Conservation (phyloP, 2,329 filamentous ascomycete genomes). For the Metarhizium sp. region DNA sequence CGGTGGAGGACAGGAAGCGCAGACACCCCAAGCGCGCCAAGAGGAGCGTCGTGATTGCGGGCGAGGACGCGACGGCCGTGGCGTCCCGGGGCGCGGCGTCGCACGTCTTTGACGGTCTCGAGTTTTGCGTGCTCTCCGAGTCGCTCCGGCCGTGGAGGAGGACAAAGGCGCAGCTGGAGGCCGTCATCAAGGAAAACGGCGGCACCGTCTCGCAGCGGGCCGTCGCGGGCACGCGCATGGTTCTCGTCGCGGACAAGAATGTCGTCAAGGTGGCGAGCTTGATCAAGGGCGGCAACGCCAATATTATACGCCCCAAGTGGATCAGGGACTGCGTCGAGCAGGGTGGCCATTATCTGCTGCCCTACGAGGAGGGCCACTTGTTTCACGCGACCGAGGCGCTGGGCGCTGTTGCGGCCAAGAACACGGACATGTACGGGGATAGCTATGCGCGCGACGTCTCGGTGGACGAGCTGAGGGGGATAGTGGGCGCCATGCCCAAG, state of each 20-base stretch:
- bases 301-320: constrained; percentile 76
- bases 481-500: constrained; percentile 42
- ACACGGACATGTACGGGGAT: constrained; percentile 71
- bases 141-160: constrained; percentile 60
- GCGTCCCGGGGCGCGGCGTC: constrained; percentile 48
- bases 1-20: constrained; percentile 59
- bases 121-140: constrained; percentile 79
- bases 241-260: constrained; percentile 72
- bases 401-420: constrained; percentile 43
- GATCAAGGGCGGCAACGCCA: constrained; percentile 59
- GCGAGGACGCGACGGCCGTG: constrained; percentile 41
- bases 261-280: constrained; percentile 76
- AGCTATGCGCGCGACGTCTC: constrained; percentile 68
- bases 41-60: constrained; percentile 61
- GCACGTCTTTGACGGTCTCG: constrained; percentile 63
- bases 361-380: constrained; percentile 55
- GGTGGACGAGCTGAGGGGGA: constrained; percentile 48
- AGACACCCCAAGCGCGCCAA: constrained; percentile 51
- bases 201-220: constrained; percentile 71
- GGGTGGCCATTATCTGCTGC: constrained; percentile 50
- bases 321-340: constrained; percentile 68
- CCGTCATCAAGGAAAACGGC: constrained; percentile 73
- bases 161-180: constrained; percentile 70
- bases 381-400: constrained; percentile 56
- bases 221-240: constrained; percentile 48